Conservation (phyloP, 192 early-diverging fungal species). For the Diversispora eburnea region DNA sequence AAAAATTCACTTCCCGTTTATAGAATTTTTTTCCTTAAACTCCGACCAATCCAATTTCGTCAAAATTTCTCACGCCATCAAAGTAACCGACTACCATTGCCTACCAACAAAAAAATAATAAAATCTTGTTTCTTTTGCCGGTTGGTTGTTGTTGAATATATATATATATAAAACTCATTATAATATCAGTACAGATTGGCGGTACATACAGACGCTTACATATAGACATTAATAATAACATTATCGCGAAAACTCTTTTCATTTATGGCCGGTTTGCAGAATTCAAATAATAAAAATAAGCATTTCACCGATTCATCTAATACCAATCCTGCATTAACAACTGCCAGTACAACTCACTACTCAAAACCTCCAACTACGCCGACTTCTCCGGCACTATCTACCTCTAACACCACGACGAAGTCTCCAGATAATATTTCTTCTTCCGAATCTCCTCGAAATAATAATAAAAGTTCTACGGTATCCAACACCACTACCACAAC, state of each 20-base stretch:
- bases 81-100: neutral
- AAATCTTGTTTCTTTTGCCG: neutral
- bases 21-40: neutral
- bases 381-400: conserved; percentile 23
- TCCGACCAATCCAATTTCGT: conserved; percentile 13
- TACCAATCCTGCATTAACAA: conserved; percentile 26
- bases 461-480: neutral
- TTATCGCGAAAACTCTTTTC: conserved; percentile 5
- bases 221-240: neutral
- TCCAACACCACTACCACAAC: neutral
- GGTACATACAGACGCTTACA: conserved; percentile 26
- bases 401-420: conserved; percentile 15
- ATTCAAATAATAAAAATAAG: conserved; percentile 16
- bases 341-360: conserved; percentile 17
- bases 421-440: conserved; percentile 7
- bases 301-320: conserved; percentile 26
- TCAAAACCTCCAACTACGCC: conserved; percentile 15
- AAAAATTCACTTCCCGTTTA: neutral
- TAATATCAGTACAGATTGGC: conserved; percentile 20
- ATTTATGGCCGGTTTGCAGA: conserved; percentile 29
- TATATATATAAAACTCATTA: conserved; percentile 9
- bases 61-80: conserved; percentile 8
- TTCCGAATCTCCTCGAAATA: conserved; percentile 1
- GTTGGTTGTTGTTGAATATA: conserved; percentile 7
- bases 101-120: neutral